These are phyloP conservation scores for Marasmius sp. DNA, from an alignment of 1,284 basidiomycete genomes.

Conservation along the genomic window DNA sequence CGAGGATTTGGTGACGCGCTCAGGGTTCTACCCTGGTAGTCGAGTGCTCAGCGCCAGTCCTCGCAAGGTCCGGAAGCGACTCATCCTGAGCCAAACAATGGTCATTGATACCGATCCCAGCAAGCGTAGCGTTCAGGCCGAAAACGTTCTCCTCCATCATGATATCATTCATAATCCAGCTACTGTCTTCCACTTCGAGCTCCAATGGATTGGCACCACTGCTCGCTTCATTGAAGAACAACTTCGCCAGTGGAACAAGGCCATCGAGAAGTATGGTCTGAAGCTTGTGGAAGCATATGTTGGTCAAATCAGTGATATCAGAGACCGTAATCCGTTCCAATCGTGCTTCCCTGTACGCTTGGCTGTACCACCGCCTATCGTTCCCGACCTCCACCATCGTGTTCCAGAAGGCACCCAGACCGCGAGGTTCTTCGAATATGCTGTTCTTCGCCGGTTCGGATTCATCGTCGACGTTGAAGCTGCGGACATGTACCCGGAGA, in stretches of 20 bases:
- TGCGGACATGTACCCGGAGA: slow-evolving; percentile 69
- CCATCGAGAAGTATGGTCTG: slow-evolving; percentile 89
- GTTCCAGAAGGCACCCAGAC: slow-evolving; percentile 66
- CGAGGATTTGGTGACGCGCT: slow-evolving; percentile 38
- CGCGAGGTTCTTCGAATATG: slow-evolving; percentile 79
- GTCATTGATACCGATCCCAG: slow-evolving; percentile 84
- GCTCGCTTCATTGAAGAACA: slow-evolving; percentile 95
- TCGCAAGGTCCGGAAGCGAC: slow-evolving; percentile 56
- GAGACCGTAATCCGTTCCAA: slow-evolving; percentile 83
- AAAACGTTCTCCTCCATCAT: slow-evolving; percentile 85
- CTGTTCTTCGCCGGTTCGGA: slow-evolving; percentile 72
- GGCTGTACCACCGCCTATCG: slow-evolving; percentile 69
- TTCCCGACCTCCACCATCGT: slow-evolving; percentile 67
- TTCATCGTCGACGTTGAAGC: slow-evolving; percentile 91
- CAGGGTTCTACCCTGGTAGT: slow-evolving; percentile 39
- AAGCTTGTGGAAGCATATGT: slow-evolving; percentile 93
- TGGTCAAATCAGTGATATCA: slow-evolving; percentile 82
- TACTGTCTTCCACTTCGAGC: slow-evolving; percentile 93
- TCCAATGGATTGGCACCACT: slow-evolving; percentile 97
- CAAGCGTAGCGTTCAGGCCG: slow-evolving; percentile 86
- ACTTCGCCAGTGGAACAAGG: slow-evolving; percentile 81
- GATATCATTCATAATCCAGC: slow-evolving; percentile 91
- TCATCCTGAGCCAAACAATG: slow-evolving; percentile 85
- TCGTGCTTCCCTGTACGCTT: slow-evolving; percentile 82
- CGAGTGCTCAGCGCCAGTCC: slow-evolving; percentile 36